Conservation (phyloP, 768 basidiomycete species). For the Tephrocybe sp. region DNA sequence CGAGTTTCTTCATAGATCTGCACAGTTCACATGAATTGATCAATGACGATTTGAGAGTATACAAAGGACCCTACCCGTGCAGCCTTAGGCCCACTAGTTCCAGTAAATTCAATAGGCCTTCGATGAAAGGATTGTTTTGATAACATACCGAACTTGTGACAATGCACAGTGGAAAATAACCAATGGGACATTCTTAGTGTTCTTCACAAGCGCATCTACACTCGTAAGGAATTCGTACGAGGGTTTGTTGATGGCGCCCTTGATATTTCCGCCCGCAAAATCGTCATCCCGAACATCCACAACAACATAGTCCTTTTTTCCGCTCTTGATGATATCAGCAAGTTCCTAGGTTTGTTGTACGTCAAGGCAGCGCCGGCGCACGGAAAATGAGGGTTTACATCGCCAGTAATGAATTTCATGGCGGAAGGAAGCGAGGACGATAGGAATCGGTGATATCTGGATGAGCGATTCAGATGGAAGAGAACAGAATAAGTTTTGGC, state of each 20-base stretch:
- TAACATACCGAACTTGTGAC: conserved; percentile 72
- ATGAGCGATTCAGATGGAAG: conserved; percentile 5
- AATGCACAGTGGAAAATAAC: conserved; percentile 80
- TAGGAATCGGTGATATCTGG: not conserved
- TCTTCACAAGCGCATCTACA: conserved; percentile 58
- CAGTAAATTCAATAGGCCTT: not conserved
- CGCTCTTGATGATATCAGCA: conserved; percentile 65
- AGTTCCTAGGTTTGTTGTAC: conserved; percentile 52
- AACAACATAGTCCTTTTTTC: conserved; percentile 67
- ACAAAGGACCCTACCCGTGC: conserved; percentile 52
- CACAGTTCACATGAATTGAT: conserved; percentile 7
- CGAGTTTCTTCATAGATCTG: conserved; percentile 74
- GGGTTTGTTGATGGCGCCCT: conserved; percentile 59
- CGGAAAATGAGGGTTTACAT: conserved; percentile 14
- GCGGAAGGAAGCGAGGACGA: not conserved
- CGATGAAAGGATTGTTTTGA: not conserved
- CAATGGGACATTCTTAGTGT: conserved; percentile 59
- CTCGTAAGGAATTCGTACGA: conserved; percentile 56
- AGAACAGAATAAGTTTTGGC: not conserved
- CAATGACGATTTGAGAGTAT: not conserved
- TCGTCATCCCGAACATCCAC: conserved; percentile 89
- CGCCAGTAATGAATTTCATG: conserved; percentile 22
- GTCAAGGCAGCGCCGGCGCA: not conserved
- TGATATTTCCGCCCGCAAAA: conserved; percentile 78
- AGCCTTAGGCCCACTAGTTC: conserved; percentile 70